Conservation (phyloP, 106 monocot genomes). For the Apostasia ramifera region DNA sequence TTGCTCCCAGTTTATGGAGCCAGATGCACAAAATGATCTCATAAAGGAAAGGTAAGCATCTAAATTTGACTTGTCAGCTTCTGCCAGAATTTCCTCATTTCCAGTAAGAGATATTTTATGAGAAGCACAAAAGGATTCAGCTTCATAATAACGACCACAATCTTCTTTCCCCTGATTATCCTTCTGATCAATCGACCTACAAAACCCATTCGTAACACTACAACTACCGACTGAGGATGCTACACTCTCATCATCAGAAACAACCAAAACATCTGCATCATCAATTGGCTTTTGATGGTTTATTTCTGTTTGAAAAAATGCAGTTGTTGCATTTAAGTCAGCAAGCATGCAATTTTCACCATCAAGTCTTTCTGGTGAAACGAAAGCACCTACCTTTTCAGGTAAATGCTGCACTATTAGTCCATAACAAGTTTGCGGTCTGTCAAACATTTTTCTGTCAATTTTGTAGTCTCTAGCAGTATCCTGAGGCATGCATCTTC, state of each 20-base stretch:
- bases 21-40: constrained; percentile 52
- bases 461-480: constrained; percentile 5
- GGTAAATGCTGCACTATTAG: not conserved
- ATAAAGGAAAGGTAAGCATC: constrained; percentile 42
- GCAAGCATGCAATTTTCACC: constrained; percentile 39
- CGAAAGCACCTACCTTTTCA: constrained; percentile 25
- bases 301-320: constrained; percentile 14
- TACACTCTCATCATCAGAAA: constrained; percentile 14
- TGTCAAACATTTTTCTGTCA: not conserved
- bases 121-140: not conserved
- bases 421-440: not conserved
- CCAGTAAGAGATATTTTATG: not conserved
- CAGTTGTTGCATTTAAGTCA: not conserved
- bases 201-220: constrained; percentile 16
- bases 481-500: not conserved
- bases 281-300: constrained; percentile 2
- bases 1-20: constrained; percentile 60
- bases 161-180: constrained; percentile 1
- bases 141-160: constrained; percentile 5
- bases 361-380: constrained; percentile 20
- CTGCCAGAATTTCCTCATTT: constrained; percentile 4
- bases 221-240: constrained; percentile 34
- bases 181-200: constrained; percentile 5
- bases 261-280: constrained; percentile 9
- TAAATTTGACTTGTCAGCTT: constrained; percentile 41